These are phyloP conservation scores for Pleurotus cornucopiae DNA, from an alignment of 768 basidiomycete genomes.

Conservation along the genomic window DNA sequence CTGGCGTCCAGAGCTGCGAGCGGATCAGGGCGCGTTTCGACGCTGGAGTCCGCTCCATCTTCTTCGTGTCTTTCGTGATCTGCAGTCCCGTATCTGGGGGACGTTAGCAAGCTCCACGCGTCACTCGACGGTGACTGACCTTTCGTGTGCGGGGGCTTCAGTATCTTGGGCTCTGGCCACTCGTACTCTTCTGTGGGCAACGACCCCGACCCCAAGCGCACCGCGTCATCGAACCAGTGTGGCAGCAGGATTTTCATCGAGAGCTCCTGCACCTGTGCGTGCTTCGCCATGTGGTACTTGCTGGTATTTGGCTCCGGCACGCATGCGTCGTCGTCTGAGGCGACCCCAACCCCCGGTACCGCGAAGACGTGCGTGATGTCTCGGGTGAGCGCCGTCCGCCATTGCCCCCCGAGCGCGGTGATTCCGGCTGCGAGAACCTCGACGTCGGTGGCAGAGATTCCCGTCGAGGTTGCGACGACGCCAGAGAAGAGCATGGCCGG, in stretches of 20 bases:
- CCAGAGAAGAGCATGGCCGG: constrained; percentile 81
- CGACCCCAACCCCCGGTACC: constrained; percentile 37
- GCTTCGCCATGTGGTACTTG: constrained; percentile 57
- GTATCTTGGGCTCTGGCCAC: constrained; percentile 69
- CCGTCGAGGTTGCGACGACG: constrained; percentile 66
- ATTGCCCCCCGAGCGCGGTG: constrained; percentile 76
- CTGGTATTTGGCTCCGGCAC: constrained; percentile 31
- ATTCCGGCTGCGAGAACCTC: constrained; percentile 74
- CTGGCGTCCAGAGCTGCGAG: constrained; percentile 24
- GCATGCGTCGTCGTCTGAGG: constrained; percentile 21
- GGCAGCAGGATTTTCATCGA: constrained; percentile 71
- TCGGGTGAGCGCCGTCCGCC: constrained; percentile 68
- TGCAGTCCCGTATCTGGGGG: constrained; percentile 7
- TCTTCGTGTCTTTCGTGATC: constrained; percentile 19
- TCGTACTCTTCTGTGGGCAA: constrained; percentile 55
- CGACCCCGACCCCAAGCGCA: constrained; percentile 48
- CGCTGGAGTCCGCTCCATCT: constrained; percentile 19
- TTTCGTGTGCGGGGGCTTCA: constrained; percentile 15
- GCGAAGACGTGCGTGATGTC: constrained; percentile 89
- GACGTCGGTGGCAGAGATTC: constrained; percentile 62
- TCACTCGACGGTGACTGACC: neutral
- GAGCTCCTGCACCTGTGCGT: constrained; percentile 29
- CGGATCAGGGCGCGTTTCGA: constrained; percentile 18
- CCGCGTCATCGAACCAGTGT: constrained; percentile 87
- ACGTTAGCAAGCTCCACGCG: neutral